Evolutionary conservation across 106 monocot species (phyloP), one percentile per base, ranked within the genome.

Genomic region (Dioscorea dumetorum): DNA sequence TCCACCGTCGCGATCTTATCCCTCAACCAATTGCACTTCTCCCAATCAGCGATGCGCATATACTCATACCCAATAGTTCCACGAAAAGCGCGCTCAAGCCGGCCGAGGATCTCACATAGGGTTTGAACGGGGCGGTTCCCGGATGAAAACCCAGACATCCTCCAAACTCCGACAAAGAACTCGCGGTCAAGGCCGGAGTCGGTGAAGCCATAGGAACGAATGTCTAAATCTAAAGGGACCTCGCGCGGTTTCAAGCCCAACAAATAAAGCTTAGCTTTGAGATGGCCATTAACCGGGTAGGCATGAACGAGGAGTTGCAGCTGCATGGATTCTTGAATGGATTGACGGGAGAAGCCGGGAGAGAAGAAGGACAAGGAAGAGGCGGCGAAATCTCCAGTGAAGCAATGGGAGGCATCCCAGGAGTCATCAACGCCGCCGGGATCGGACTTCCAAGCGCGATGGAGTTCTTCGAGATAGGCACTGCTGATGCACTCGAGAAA

Each of bases 91-190:
- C 84, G 80, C 72, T 97, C 89, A 7, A 97, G 82, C 62, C 80
- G 67, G 67, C 63, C 78, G 17, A 97, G 51, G 11, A 97, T 91
- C 18, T 71, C 75, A 9, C 97, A 77, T 10, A 97, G 82, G n/a
- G 92, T 90, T 58, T 87, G 89, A 2, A 97, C 87, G 0, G 91
- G 97, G 12, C 89, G 83, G 31, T 97, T 92, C 70, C 92, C 92
- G 0, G 92, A 89, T 24, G 87, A 71, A 72, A 97, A 97, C 3
- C 92, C 92, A 2, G 97, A 65, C 92, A 92, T 92, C 51, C 77
- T 73, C 97, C 97, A 97, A 4, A 97, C 92, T n/a, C 97, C 97
- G 16, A 92, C 73, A 67, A 97, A 92, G 72, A 97, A 97, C 50
- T 92, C 89, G n/a, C 97, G 60, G 58, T 97, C 92, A 17, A 92